Evolutionary conservation across 2,329 filamentous ascomycete genomes (phyloP).

Genomic region (Xylariaceae sp.): DNA sequence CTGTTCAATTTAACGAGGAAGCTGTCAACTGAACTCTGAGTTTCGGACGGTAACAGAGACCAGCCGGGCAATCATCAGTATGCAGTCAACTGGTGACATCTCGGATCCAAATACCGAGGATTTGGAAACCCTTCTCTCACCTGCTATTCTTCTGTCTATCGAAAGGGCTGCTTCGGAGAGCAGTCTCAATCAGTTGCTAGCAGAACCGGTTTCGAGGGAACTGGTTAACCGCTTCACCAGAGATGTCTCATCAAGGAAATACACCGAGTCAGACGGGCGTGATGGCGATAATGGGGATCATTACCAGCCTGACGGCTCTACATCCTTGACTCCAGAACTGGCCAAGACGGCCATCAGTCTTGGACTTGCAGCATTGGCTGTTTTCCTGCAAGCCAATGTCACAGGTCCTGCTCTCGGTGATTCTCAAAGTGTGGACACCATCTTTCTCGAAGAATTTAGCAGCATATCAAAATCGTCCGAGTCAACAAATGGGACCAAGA

Average conservation of each 20-base stretch:
- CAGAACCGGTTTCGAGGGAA: slow-evolving; percentile 3
- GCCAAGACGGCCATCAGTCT: slow-evolving; percentile 31
- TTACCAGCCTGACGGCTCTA: not conserved
- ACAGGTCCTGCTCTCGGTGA: slow-evolving; percentile 64
- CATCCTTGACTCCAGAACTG: not conserved
- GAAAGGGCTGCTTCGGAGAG: slow-evolving; percentile 6
- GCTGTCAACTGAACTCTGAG: not conserved
- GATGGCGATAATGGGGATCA: not conserved
- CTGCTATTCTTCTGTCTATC: slow-evolving; percentile 7
- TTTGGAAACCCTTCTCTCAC: slow-evolving; percentile 2
- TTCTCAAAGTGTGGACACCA: slow-evolving; percentile 15
- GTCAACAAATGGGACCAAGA: not conserved
- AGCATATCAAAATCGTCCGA: not conserved
- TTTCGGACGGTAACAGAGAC: not conserved
- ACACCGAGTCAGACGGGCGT: not conserved
- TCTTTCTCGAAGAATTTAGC: slow-evolving; percentile 37
- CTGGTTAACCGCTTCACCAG: slow-evolving; percentile 11
- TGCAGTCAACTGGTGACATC: not conserved
- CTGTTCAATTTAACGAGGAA: not conserved
- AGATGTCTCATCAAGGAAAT: not conserved
- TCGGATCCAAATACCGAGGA: not conserved
- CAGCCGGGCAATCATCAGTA: not conserved
- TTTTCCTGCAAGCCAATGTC: slow-evolving; percentile 70
- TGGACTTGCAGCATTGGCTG: slow-evolving; percentile 61
- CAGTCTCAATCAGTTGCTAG: slow-evolving; percentile 4